Conservation (phyloP, 2,329 filamentous ascomycete species). For the Lachnellula arida region DNA sequence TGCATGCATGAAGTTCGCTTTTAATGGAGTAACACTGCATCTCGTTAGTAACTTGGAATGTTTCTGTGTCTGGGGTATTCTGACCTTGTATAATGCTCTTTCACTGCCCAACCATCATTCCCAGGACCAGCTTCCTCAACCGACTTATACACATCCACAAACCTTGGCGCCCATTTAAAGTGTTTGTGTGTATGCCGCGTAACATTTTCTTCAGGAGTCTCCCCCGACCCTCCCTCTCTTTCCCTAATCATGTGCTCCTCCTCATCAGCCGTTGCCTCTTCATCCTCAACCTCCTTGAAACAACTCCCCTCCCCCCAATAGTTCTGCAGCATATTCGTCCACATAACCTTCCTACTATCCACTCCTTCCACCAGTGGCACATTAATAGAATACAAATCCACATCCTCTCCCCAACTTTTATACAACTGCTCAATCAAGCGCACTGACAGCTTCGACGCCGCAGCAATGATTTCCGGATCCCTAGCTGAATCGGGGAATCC, state of each 20-base stretch:
- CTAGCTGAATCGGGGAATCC: conserved; percentile 41
- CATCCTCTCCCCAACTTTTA: conserved; percentile 66
- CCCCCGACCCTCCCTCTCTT: conserved; percentile 43
- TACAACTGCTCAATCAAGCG: conserved; percentile 74
- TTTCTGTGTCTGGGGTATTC: conserved; percentile 16
- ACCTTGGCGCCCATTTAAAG: conserved; percentile 91
- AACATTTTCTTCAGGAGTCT: conserved; percentile 33
- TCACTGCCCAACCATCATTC: conserved; percentile 90
- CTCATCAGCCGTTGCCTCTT: conserved; percentile 57
- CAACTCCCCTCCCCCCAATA: conserved; percentile 81
- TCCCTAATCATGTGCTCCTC: conserved; percentile 72
- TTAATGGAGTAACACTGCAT: conserved; percentile 76
- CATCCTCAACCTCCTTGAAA: conserved; percentile 73
- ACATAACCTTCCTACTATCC: conserved; percentile 67
- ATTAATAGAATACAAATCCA: conserved; percentile 88
- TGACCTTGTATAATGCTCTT: conserved; percentile 80
- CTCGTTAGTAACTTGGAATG: conserved; percentile 15
- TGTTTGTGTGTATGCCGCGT: conserved; percentile 67
- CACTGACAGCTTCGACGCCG: conserved; percentile 69
- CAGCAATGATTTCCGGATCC: conserved; percentile 73
- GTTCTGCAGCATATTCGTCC: conserved; percentile 84
- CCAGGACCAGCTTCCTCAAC: conserved; percentile 76
- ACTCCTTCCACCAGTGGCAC: conserved; percentile 79
- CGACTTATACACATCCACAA: conserved; percentile 80
- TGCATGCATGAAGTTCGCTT: conserved; percentile 87